Percentiles rank a stretch among this genome's conserved stretches.
These are phyloP conservation scores for Stephania japonica DNA, from an alignment of 164 flowering plant genomes.

Conservation along the genomic window DNA sequence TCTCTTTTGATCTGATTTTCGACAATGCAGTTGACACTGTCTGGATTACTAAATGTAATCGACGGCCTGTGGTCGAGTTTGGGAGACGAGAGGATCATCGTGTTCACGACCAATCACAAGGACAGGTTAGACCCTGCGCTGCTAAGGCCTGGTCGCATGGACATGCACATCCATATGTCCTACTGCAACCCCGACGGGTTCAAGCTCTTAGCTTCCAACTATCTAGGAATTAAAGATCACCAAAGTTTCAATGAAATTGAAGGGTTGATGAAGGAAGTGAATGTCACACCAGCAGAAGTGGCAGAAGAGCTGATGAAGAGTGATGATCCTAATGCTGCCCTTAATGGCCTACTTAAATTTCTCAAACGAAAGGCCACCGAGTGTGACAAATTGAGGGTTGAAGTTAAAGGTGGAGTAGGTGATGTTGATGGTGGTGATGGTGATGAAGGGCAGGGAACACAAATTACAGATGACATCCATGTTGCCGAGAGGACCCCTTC, in stretches of 20 bases:
- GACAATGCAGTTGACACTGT: conserved; percentile 2
- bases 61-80: conserved; percentile 36
- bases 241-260: conserved; percentile 15
- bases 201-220: conserved; percentile 16
- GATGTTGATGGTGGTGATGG: neutral
- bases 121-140: conserved; percentile 48
- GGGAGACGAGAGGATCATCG: conserved; percentile 9
- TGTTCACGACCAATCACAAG: conserved; percentile 22
- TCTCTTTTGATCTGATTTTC: neutral
- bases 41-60: conserved; percentile 26
- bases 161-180: conserved; percentile 9
- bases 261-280: conserved; percentile 15
- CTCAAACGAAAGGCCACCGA: conserved; percentile 27
- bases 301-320: conserved; percentile 56
- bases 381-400: neutral
- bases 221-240: conserved; percentile 9
- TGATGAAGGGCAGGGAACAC: neutral
- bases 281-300: conserved; percentile 56
- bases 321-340: conserved; percentile 31
- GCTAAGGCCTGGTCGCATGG: conserved; percentile 6
- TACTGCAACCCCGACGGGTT: conserved; percentile 14
- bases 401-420: neutral
- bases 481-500: neutral
- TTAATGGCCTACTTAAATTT: conserved; percentile 28
- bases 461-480: neutral